A percentile compares a stretch with the other conserved stretches of the same genome.
phyloP scores from a whole-genome alignment of 148 eudicot genomes.

The Rhododendron williamsianum region DNA sequence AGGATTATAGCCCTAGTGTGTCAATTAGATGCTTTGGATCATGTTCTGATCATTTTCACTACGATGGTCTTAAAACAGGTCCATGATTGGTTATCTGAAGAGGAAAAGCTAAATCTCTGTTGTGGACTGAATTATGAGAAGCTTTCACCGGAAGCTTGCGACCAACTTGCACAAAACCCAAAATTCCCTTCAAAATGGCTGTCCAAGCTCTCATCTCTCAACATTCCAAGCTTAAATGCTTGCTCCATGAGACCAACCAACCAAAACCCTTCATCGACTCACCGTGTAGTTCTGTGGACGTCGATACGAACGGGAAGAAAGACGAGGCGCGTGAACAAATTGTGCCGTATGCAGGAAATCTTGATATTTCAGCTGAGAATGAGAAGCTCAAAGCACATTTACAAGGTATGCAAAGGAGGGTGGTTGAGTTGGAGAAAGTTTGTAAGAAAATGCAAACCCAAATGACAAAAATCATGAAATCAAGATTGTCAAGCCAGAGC shows the following conservation, averaged over 20 bases:
- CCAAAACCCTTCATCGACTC: constrained; percentile 24
- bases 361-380: constrained; percentile 39
- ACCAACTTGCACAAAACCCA: constrained; percentile 46
- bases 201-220: constrained; percentile 49
- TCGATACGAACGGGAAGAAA: constrained; percentile 9
- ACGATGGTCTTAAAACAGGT: constrained; percentile 34
- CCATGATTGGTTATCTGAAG: constrained; percentile 61
- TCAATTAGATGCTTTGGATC: neutral
- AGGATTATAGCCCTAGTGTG: neutral
- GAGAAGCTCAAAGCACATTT: constrained; percentile 53
- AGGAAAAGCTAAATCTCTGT: constrained; percentile 50
- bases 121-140: constrained; percentile 58
- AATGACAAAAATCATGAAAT: constrained; percentile 61
- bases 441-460: constrained; percentile 71
- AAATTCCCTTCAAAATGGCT: constrained; percentile 54
- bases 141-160: constrained; percentile 50
- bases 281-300: constrained; percentile 19
- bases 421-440: constrained; percentile 62
- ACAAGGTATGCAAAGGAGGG: constrained; percentile 72
- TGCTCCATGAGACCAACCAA: constrained; percentile 37
- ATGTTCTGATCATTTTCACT: neutral
- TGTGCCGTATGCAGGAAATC: constrained; percentile 42
- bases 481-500: constrained; percentile 39
- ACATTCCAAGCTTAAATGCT: constrained; percentile 47
- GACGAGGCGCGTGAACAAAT: constrained; percentile 29